A percentile compares a stretch with the other conserved stretches of the same genome.
These are phyloP conservation scores for Pochonia chlamydosporia DNA, from an alignment of 2,329 filamentous ascomycete genomes.

Conservation along the genomic window DNA sequence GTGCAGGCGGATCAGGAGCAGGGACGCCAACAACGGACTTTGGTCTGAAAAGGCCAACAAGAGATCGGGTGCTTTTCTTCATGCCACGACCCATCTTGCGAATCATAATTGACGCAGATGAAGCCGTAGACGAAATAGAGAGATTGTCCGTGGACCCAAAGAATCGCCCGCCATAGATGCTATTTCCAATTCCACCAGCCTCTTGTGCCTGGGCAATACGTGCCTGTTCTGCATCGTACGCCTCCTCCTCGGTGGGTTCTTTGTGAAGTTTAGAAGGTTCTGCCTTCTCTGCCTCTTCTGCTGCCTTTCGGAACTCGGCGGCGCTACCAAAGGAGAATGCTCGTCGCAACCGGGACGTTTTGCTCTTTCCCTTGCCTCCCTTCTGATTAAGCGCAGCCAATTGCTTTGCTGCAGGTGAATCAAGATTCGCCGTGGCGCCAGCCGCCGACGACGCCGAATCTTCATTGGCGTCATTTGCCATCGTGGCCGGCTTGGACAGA, in stretches of 20 bases:
- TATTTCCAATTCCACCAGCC: constrained; percentile 82
- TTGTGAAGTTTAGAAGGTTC: constrained; percentile 57
- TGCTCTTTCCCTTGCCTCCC: constrained; percentile 71
- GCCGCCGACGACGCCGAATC: constrained; percentile 34
- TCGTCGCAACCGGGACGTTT: constrained; percentile 77
- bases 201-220: constrained; percentile 91
- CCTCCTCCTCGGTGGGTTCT: constrained; percentile 54
- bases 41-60: constrained; percentile 90
- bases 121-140: constrained; percentile 84
- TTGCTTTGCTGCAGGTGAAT: constrained; percentile 75
- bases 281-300: constrained; percentile 33
- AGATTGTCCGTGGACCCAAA: constrained; percentile 95
- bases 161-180: constrained; percentile 83
- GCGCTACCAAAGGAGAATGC: constrained; percentile 97
- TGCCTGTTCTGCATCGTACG: constrained; percentile 81
- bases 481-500: constrained; percentile 64
- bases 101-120: constrained; percentile 88
- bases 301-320: constrained; percentile 76
- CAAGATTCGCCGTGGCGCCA: constrained; percentile 30
- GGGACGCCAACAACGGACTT: constrained; percentile 83
- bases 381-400: constrained; percentile 83
- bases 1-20: constrained; percentile 59
- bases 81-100: constrained; percentile 99
- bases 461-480: constrained; percentile 47
- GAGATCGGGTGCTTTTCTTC: constrained; percentile 85